phyloP scores from a whole-genome alignment of 2,329 filamentous ascomycete genomes.

The Venturia effusa region DNA sequence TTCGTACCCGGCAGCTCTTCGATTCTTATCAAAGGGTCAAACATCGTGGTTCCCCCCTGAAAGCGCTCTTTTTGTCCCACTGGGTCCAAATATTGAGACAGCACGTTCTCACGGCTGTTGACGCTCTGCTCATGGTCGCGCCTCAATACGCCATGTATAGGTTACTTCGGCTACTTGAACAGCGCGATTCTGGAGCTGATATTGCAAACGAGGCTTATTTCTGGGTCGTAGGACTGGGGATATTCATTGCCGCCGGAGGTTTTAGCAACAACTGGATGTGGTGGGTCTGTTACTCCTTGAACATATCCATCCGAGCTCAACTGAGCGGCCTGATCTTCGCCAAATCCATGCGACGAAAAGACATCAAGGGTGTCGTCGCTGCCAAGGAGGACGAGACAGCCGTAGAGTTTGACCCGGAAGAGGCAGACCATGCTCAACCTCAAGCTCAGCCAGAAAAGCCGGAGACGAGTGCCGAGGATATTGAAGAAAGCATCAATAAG shows the following conservation, averaged over 20 bases:
- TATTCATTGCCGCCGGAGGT: slow-evolving; percentile 42
- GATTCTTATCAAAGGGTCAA: slow-evolving; percentile 11
- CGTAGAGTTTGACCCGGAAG: slow-evolving; percentile 28
- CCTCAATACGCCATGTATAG: slow-evolving; percentile 60
- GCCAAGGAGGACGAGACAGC: slow-evolving; percentile 20
- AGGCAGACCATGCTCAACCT: slow-evolving; percentile 21
- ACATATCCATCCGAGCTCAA: slow-evolving; percentile 57
- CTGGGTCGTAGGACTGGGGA: slow-evolving; percentile 56
- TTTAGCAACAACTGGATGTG: slow-evolving; percentile 54
- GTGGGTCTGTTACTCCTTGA: slow-evolving; percentile 31
- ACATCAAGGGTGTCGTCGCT: slow-evolving; percentile 48
- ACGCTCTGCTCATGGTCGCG: slow-evolving; percentile 51
- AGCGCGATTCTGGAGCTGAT: slow-evolving; percentile 33
- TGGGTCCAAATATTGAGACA: slow-evolving; percentile 46
- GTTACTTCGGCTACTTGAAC: slow-evolving; percentile 55
- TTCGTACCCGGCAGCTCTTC: slow-evolving; percentile 13
- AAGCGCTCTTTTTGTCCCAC: slow-evolving; percentile 49
- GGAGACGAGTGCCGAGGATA: slow-evolving; percentile 23
- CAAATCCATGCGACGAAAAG: slow-evolving; percentile 67
- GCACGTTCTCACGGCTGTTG: slow-evolving; percentile 43
- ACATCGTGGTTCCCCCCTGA: slow-evolving; percentile 40
- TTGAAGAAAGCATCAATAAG: slow-evolving; percentile 42
- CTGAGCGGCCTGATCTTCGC: slow-evolving; percentile 63
- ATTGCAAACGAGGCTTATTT: slow-evolving; percentile 41
- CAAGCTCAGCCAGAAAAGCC: slow-evolving; percentile 6